Conservation (phyloP, 805 yeast genomes). For the Suhomyces xylopsoci region DNA sequence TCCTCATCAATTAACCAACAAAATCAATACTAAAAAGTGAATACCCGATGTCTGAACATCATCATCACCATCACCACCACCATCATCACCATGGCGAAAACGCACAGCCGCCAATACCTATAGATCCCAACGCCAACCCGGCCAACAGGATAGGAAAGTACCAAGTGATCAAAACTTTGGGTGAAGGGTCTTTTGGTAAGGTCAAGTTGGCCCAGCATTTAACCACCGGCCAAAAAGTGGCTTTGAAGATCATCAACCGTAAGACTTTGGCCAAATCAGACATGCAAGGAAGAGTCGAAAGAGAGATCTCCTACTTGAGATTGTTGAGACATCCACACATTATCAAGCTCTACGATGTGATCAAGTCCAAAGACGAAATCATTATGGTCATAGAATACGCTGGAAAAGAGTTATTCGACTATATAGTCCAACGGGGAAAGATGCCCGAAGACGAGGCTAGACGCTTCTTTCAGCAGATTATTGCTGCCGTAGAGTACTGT, state of each 20-base stretch:
- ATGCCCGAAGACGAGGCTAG: slow-evolving; percentile 31
- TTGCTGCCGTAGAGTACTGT: slow-evolving; percentile 31
- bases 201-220: slow-evolving; percentile 29
- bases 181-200: slow-evolving; percentile 32
- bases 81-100: slow-evolving; percentile 14
- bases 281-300: slow-evolving; percentile 30
- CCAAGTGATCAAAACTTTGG: slow-evolving; percentile 27
- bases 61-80: slow-evolving; percentile 20
- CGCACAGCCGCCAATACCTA: slow-evolving; percentile 4
- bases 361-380: slow-evolving; percentile 28
- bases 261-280: slow-evolving; percentile 30
- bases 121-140: slow-evolving; percentile 23
- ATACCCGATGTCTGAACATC: neutral
- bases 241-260: slow-evolving; percentile 27
- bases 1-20: neutral
- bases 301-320: slow-evolving; percentile 28
- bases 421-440: slow-evolving; percentile 27
- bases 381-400: slow-evolving; percentile 31
- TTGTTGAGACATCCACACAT: slow-evolving; percentile 31
- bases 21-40: neutral
- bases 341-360: slow-evolving; percentile 30
- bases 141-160: slow-evolving; percentile 69
- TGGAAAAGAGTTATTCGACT: slow-evolving; percentile 29
- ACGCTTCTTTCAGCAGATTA: slow-evolving; percentile 29
- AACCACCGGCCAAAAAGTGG: slow-evolving; percentile 28